Evolutionary conservation across 2,329 filamentous ascomycete species (phyloP), one percentile per base, ranked within the genome.

Genomic region (Clathrospora elynae): DNA sequence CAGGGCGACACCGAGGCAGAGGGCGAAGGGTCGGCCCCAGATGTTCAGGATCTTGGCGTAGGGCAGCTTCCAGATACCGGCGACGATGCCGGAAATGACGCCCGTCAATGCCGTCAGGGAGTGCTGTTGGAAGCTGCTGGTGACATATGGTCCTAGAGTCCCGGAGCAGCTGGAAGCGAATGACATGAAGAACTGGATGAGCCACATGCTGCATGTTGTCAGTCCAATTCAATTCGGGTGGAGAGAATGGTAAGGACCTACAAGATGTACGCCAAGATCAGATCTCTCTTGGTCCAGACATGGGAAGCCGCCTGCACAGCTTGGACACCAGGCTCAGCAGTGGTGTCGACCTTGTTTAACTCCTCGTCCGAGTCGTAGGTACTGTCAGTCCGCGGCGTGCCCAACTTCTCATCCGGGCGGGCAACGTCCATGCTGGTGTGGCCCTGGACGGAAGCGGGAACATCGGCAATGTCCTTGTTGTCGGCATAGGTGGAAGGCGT

Each of bases 151-250:
- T 0, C 61, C 59, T 11, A 74, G 42, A 12, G 72, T 74, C 36
- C 66, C 65, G 18, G 72, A 68, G 23, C 71, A 68, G 34, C 69
- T 68, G 31, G 72, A 64, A 36, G 75, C 66, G 42, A 78, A 66
- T 14, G 73, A 73, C 41, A 79, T 77, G 55, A 76, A 71, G 59
- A 74, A 78, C 16, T 77, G 70, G 25, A 74, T 74, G 36, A 53
- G 26, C 64, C 64, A 67, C 52, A 67, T 60, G 19, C 64, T 66
- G 26, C 6, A 2, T 1, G 6, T 4, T 22, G 46, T 66, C 38
- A 64, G 51, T 20, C 13, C 3, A 5, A n/a, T 35, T 3, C 9
- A 26, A 6, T 22, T 3, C 3, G 25, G 8, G 9, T 32, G 3
- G 7, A 12, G 6, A 3, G 6, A 11, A 17, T 11, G 10, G 6